Evolutionary conservation across 768 basidiomycete species (phyloP).

Genomic region (Tricholoma furcatifolium): DNA sequence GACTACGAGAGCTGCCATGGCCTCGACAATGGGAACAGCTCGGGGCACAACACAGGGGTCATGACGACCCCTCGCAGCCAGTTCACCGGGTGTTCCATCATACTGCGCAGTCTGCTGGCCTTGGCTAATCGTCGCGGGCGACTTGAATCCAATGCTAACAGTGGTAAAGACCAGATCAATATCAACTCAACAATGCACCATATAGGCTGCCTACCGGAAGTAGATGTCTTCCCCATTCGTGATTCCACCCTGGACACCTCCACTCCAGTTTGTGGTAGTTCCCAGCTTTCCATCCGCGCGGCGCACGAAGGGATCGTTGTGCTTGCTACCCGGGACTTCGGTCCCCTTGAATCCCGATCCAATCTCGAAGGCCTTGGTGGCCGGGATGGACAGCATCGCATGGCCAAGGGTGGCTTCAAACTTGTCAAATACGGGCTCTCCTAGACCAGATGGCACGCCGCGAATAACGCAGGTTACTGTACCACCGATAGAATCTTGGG

Average conservation of each 20-base stretch:
- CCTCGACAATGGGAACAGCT: constrained; percentile 96
- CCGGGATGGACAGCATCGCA: constrained; percentile 98
- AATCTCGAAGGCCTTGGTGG: constrained; percentile 97
- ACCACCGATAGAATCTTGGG: constrained; percentile 95
- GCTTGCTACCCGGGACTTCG: constrained; percentile 87
- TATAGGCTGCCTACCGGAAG: constrained; percentile 66
- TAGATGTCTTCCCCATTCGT: constrained; percentile 97
- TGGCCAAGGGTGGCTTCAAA: constrained; percentile 94
- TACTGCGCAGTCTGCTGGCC: constrained; percentile 90
- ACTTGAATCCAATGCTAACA: constrained; percentile 90
- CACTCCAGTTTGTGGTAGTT: constrained; percentile 93
- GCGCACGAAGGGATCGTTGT: constrained; percentile 86
- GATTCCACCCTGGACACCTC: constrained; percentile 97
- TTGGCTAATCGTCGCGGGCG: constrained; percentile 96
- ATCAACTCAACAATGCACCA: constrained; percentile 3
- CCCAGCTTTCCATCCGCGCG: constrained; percentile 69
- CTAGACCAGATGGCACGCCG: constrained; percentile 84
- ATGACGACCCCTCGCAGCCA: constrained; percentile 92
- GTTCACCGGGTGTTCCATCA: constrained; percentile 82
- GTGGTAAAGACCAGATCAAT: background rate
- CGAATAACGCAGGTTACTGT: constrained; percentile 96
- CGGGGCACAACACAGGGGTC: constrained; percentile 98
- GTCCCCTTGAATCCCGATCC: constrained; percentile 96
- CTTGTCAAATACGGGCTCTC: constrained; percentile 98
- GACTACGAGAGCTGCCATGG: constrained; percentile 94